Percentiles rank a stretch among this genome's conserved stretches.
Evolutionary conservation across 1,139 yeast genomes (phyloP).

Genomic region (Sugiyamaella neomexicana): DNA sequence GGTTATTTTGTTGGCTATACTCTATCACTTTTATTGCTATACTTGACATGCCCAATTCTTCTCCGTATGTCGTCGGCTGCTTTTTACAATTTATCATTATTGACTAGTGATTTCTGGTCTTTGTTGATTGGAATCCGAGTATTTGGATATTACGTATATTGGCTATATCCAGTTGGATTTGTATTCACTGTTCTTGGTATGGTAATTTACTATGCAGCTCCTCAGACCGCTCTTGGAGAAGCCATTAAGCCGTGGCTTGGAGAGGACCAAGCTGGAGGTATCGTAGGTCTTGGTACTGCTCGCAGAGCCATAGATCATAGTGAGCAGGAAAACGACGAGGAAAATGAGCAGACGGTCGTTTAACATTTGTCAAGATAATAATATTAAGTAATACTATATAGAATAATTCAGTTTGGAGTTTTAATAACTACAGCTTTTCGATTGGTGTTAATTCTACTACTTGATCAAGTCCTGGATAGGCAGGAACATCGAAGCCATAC

Average conservation of each 20-base stretch:
- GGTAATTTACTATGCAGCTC: conserved; percentile 43
- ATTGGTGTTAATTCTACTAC: conserved; percentile 36
- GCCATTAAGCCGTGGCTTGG: conserved; percentile 50
- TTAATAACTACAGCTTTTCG: background rate
- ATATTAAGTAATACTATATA: background rate
- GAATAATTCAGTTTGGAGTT: background rate
- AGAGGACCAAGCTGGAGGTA: conserved; percentile 42
- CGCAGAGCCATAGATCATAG: conserved; percentile 18
- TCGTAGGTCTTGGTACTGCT: conserved; percentile 47
- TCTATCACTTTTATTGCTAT: conserved; percentile 42
- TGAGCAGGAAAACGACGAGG: conserved; percentile 20
- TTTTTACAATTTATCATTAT: conserved; percentile 46
- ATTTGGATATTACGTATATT: conserved; percentile 46
- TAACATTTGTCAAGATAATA: no score
- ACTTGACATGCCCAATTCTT: conserved; percentile 45
- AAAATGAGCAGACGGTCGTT: conserved; percentile 11
- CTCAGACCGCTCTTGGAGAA: conserved; percentile 42
- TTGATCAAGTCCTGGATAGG: conserved; percentile 56
- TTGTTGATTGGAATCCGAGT: conserved; percentile 45
- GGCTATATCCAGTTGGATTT: conserved; percentile 50
- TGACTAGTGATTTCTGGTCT: conserved; percentile 50
- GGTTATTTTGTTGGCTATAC: conserved; percentile 48
- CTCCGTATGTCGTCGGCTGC: conserved; percentile 50
- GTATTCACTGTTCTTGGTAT: conserved; percentile 46
- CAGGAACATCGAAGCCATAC: conserved; percentile 65